These are phyloP conservation scores for Cicer yamashitae DNA, from an alignment of 306 rosid genomes.

Conservation along the genomic window DNA sequence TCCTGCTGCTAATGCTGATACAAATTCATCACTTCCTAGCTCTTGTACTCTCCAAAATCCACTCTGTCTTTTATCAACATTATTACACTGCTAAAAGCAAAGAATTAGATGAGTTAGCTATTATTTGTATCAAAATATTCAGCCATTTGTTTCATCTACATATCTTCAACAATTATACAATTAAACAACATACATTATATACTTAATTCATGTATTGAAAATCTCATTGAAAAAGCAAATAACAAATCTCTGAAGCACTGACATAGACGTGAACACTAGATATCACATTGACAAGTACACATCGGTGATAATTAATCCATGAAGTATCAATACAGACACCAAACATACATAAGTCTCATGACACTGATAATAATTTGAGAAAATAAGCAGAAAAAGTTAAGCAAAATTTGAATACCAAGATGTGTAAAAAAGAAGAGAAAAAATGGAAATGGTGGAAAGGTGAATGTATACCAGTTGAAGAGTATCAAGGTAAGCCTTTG, in stretches of 20 bases:
- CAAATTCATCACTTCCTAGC: slow-evolving; percentile 68
- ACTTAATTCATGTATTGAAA: neutral
- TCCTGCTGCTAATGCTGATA: slow-evolving; percentile 79
- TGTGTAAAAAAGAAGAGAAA: neutral
- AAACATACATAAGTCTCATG: no score
- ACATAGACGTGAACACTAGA: no score
- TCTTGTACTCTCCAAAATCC: slow-evolving; percentile 58
- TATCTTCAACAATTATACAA: neutral
- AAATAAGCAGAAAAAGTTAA: no score
- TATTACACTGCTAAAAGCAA: slow-evolving; percentile 52
- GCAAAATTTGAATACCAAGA: neutral
- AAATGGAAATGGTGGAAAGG: neutral
- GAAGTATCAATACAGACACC: no score
- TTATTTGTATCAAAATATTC: neutral
- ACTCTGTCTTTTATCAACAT: slow-evolving; percentile 39
- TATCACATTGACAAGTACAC: neutral
- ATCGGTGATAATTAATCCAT: neutral
- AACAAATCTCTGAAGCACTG: neutral
- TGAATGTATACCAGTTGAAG: slow-evolving; percentile 52
- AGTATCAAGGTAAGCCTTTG: slow-evolving; percentile 69
- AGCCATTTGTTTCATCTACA: neutral
- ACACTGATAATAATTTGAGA: no score
- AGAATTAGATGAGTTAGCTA: neutral
- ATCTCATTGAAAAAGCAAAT: neutral
- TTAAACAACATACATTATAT: no score